Evolutionary conservation across 2,329 filamentous ascomycete genomes (phyloP), one percentile per base, ranked within the genome.

Genomic region (Graphilbum ipis-grandicollis): DNA sequence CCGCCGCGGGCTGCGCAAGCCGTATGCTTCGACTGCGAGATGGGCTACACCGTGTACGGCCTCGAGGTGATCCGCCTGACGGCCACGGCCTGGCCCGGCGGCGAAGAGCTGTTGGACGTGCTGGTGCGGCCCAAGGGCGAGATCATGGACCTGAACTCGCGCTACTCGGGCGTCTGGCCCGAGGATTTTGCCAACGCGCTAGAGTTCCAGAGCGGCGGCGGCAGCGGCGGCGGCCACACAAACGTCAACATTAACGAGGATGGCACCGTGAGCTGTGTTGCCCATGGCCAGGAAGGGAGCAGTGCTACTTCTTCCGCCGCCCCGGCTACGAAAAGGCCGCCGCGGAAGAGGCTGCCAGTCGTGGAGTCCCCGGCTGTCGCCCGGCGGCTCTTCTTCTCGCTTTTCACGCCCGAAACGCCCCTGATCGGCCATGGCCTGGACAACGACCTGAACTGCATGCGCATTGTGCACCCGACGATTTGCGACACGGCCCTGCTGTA

Each of bases 11-110:
- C 55, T 2, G 59, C 67, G 36, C 69, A 70, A 26, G 82, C 79
- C 3, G 74, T 96, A 10, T 79, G 75, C 44, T 88, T 98, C 48
- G 90, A 98, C 53, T 96, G 90, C 49, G 90, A 98, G 52, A 98
- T 98, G 90, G 83, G 82, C 5, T 96, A 93, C 51, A 98, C 92
- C 0, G 81, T 82, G 1, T 57, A 79, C 35, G 90, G 92, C 0
- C 61, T 96, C 44, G 90, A 98, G 54, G 67, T 98, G 15, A 77
- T 96, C 39, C 82, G 90, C 9, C 57, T 98, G 3, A 96, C 90
- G 0, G 86, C 82, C 5, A 78, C 88, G 4, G 74, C 78, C 9
- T 98, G 90, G 86, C 88, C 88, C 0, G 62, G 66, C 9, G 80
- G 82, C 17, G 68, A 75, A 36, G 66, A 69, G 36, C 56, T 98